Evolutionary conservation across 352 stramenopile species (phyloP).

Genomic region (Phytophthora parvispora): DNA sequence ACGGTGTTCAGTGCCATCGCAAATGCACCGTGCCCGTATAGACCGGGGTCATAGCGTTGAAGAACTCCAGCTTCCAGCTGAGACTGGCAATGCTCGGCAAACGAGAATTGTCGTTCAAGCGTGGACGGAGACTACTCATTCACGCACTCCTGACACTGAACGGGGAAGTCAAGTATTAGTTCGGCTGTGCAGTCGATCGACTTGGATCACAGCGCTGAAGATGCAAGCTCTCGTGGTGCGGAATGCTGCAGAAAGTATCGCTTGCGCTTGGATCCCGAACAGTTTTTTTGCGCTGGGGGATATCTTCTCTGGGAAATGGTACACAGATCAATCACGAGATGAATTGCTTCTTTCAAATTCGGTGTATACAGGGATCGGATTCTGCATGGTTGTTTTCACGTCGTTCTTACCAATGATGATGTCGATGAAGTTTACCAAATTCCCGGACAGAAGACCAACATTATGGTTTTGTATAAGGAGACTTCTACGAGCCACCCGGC

Average conservation of each 20-base stretch:
- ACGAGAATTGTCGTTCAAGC: background rate
- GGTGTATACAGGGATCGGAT: constrained; percentile 8
- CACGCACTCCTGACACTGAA: background rate
- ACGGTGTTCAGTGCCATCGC: too few species aligned
- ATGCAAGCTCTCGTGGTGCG: constrained; percentile 5
- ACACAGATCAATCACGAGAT: constrained; percentile 9
- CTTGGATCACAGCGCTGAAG: constrained; percentile 2
- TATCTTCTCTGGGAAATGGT: constrained; percentile 20
- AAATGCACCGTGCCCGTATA: background rate
- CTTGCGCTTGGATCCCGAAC: constrained; percentile 16
- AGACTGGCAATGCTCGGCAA: background rate
- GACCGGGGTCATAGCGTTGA: background rate
- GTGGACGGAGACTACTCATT: background rate
- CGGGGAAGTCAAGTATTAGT: background rate
- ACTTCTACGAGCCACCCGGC: background rate
- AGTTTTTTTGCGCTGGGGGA: constrained; percentile 5
- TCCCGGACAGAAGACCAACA: constrained; percentile 4
- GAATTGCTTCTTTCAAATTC: constrained; percentile 14
- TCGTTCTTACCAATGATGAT: constrained; percentile 21
- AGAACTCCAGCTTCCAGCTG: background rate
- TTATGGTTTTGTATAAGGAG: constrained; percentile 16
- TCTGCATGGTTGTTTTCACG: constrained; percentile 24
- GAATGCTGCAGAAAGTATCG: constrained; percentile 11
- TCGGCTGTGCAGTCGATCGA: background rate
- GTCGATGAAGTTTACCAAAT: constrained; percentile 7